These are phyloP conservation scores for Trapa incisa DNA, from an alignment of 345 rosid species.

Conservation along the genomic window DNA sequence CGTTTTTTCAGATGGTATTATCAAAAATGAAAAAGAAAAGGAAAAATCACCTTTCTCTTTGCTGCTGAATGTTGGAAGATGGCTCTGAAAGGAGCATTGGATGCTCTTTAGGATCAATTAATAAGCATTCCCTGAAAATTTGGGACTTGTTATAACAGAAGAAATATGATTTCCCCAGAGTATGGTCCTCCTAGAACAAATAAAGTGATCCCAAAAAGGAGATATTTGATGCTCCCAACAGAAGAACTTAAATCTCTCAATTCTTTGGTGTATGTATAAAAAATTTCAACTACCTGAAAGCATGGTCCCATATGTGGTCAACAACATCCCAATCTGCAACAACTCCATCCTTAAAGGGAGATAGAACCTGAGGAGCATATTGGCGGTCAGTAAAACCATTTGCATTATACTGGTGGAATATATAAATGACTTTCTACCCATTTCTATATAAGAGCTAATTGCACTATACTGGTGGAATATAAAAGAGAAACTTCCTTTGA, in stretches of 20 bases:
- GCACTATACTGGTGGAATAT: no score
- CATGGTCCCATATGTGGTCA: constrained; percentile 96
- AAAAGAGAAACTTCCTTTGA: not conserved
- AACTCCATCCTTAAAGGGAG: constrained; percentile 84
- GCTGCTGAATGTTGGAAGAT: constrained; percentile 73
- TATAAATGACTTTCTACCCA: not conserved
- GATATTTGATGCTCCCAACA: not conserved
- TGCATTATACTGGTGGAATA: not conserved
- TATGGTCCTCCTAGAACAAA: not conserved
- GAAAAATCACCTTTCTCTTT: constrained; percentile 68
- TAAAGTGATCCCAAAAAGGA: not conserved
- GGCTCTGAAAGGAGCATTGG: constrained; percentile 97
- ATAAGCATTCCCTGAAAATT: constrained; percentile 52
- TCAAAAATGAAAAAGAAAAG: not conserved
- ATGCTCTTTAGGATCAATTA: constrained; percentile 84
- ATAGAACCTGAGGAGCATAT: constrained; percentile 39
- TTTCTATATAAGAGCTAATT: not conserved
- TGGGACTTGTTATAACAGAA: not conserved
- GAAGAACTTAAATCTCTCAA: not conserved
- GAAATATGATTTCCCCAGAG: not conserved
- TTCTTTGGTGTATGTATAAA: no score
- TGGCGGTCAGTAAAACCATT: constrained; percentile 7
- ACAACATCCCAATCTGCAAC: constrained; percentile 94
- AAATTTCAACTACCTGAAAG: constrained; percentile 42
- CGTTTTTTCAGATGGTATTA: not conserved